Evolutionary conservation across 768 basidiomycete genomes (phyloP).

Genomic region (Hericium erinaceus): DNA sequence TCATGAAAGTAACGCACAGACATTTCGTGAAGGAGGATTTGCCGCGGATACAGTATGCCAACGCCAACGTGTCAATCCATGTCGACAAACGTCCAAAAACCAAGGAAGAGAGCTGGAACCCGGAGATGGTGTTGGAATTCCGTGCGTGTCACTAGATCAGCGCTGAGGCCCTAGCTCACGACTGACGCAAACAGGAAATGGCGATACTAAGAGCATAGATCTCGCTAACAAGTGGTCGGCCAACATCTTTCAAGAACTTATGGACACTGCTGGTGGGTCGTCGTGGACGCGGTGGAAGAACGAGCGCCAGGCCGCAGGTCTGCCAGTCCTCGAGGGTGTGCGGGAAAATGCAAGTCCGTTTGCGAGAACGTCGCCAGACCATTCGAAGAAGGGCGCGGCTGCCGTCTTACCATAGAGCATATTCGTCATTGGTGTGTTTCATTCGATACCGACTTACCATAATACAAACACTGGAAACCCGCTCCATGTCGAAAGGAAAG

Average conservation of each 20-base stretch:
- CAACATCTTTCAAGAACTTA: conserved; percentile 56
- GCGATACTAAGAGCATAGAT: conserved; percentile 36
- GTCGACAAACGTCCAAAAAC: conserved; percentile 48
- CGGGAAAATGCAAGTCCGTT: conserved; percentile 4
- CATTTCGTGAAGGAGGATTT: conserved; percentile 77
- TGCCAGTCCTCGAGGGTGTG: conserved; percentile 30
- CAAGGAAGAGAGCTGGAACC: conserved; percentile 45
- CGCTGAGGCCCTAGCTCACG: not conserved
- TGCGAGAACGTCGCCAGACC: not conserved
- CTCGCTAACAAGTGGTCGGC: conserved; percentile 65
- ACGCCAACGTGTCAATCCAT: conserved; percentile 54
- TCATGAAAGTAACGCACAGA: conserved; percentile 25
- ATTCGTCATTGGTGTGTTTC: not conserved
- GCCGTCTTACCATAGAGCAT: conserved; percentile 10
- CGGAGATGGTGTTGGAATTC: conserved; percentile 53
- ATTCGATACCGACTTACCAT: no score
- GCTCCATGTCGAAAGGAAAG: no score
- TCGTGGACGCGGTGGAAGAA: conserved; percentile 50
- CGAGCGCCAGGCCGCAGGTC: conserved; percentile 35
- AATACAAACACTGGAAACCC: no score
- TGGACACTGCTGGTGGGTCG: conserved; percentile 55
- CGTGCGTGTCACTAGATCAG: conserved; percentile 34
- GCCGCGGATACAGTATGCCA: conserved; percentile 68
- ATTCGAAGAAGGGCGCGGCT: conserved; percentile 11
- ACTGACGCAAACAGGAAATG: conserved; percentile 33